Percentiles rank a stretch among this genome's conserved stretches.
These are phyloP conservation scores for Dipodascopsis uninucleata DNA, from an alignment of 805 yeast genomes.

Conservation along the genomic window DNA sequence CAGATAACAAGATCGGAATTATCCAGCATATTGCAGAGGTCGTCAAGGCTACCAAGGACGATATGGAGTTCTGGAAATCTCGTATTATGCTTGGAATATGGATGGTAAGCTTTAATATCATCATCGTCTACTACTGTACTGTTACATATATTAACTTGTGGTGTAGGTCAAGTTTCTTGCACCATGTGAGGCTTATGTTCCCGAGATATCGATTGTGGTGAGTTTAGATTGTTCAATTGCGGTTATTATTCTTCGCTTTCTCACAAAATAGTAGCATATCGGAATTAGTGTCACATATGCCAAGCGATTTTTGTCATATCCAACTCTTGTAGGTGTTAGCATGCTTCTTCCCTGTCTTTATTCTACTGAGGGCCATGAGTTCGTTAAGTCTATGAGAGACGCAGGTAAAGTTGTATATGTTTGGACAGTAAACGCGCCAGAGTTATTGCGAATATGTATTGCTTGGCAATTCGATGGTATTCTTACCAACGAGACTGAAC, in stretches of 20 bases:
- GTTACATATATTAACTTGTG: neutral
- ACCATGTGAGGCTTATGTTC: conserved; percentile 35
- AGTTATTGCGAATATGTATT: conserved; percentile 40
- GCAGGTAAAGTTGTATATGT: conserved; percentile 46
- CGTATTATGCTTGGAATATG: conserved; percentile 52
- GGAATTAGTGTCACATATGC: conserved; percentile 19
- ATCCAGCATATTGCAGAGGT: conserved; percentile 17
- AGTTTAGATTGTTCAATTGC: too few species aligned
- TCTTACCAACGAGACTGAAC: conserved; percentile 44
- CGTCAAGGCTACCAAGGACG: conserved; percentile 36
- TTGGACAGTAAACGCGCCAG: conserved; percentile 51
- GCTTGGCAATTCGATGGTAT: conserved; percentile 40
- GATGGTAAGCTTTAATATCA: conserved; percentile 44
- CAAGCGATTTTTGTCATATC: conserved; percentile 9
- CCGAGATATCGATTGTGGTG: conserved; percentile 35
- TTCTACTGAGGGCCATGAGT: conserved; percentile 27
- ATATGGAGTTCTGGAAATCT: conserved; percentile 44
- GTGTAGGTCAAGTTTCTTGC: conserved; percentile 14
- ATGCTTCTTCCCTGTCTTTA: conserved; percentile 32
- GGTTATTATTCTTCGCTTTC: conserved; percentile 26
- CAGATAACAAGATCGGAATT: conserved; percentile 17
- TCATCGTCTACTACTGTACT: neutral
- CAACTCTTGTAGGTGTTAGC: conserved; percentile 15
- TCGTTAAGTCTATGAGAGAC: conserved; percentile 47
- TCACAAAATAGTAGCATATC: conserved; percentile 37